phyloP scores from a whole-genome alignment of 768 basidiomycete genomes.

The Lentinus brumalis region DNA sequence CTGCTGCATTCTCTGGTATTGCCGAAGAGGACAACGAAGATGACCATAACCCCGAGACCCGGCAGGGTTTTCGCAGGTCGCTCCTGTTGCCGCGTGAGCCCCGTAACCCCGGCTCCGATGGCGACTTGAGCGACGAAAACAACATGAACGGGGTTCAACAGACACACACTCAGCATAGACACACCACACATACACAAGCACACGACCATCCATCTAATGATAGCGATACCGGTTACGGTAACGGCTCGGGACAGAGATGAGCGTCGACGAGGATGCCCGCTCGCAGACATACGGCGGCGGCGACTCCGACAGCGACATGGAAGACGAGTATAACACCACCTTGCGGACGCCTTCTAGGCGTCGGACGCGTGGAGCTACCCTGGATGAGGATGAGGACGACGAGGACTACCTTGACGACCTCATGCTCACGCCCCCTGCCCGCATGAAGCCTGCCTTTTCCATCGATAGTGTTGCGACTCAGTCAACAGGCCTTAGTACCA shows the following conservation, averaged over 20 bases:
- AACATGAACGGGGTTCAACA: slow-evolving; percentile 43
- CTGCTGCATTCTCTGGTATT: slow-evolving; percentile 15
- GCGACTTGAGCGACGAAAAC: slow-evolving; percentile 61
- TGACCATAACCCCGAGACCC: slow-evolving; percentile 6
- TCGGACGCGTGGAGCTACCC: neutral
- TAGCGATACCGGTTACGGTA: neutral
- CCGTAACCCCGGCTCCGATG: slow-evolving; percentile 57
- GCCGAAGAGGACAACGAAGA: slow-evolving; percentile 17
- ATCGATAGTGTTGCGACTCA: slow-evolving; percentile 24
- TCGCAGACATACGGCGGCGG: neutral
- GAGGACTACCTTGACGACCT: slow-evolving; percentile 12
- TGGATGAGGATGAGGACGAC: neutral
- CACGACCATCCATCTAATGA: slow-evolving; percentile 22
- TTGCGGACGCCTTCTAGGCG: slow-evolving; percentile 57
- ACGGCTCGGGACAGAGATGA: neutral
- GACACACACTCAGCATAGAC: slow-evolving; percentile 19
- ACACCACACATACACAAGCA: slow-evolving; percentile 28
- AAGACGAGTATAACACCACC: slow-evolving; percentile 68
- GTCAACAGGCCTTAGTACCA: slow-evolving; percentile 32
- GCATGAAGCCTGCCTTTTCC: slow-evolving; percentile 29
- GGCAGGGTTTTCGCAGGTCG: slow-evolving; percentile 70
- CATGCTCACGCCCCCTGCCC: slow-evolving; percentile 15
- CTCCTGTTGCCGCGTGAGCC: slow-evolving; percentile 68
- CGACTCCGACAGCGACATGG: slow-evolving; percentile 18
- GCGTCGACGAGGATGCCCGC: slow-evolving; percentile 22